Conservation (phyloP, 306 rosid genomes). For the Citrullus colocynthis region DNA sequence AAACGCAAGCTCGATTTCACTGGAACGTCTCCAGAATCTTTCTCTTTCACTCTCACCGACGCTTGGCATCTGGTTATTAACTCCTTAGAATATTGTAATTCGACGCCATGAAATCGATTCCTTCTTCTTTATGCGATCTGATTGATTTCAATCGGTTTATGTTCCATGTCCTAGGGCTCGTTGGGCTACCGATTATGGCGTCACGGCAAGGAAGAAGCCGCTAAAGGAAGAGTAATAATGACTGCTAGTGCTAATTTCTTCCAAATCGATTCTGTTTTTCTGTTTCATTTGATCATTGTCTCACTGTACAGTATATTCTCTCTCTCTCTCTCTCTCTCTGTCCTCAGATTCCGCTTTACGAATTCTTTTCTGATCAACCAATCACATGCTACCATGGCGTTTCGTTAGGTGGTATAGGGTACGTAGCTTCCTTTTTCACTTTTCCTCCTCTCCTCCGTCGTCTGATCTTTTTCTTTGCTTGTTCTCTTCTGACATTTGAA, state of each 20-base stretch:
- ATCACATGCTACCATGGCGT: slow-evolving; percentile 2
- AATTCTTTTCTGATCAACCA: not conserved
- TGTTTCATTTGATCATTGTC: not conserved
- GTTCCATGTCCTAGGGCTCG: not conserved
- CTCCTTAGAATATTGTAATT: not conserved
- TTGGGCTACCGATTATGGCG: slow-evolving; percentile 4
- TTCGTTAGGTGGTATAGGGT: slow-evolving; percentile 10
- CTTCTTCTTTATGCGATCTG: not conserved
- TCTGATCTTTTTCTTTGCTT: not conserved
- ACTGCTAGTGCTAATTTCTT: not conserved
- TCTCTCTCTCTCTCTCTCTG: not conserved
- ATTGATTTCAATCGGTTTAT: not conserved
- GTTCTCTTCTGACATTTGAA: not conserved
- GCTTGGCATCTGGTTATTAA: not conserved
- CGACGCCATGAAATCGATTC: not conserved
- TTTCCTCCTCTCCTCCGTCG: not conserved
- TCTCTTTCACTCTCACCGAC: not conserved
- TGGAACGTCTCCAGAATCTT: not conserved
- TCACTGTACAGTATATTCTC: not conserved
- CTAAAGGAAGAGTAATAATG: slow-evolving; percentile 6
- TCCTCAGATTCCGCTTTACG: not conserved
- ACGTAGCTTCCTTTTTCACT: not conserved
- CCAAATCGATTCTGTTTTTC: not conserved
- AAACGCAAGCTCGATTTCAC: not conserved
- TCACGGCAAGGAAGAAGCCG: not conserved